Evolutionary conservation across 164 flowering plant genomes (phyloP).

Genomic region (Taxillus chinensis): DNA sequence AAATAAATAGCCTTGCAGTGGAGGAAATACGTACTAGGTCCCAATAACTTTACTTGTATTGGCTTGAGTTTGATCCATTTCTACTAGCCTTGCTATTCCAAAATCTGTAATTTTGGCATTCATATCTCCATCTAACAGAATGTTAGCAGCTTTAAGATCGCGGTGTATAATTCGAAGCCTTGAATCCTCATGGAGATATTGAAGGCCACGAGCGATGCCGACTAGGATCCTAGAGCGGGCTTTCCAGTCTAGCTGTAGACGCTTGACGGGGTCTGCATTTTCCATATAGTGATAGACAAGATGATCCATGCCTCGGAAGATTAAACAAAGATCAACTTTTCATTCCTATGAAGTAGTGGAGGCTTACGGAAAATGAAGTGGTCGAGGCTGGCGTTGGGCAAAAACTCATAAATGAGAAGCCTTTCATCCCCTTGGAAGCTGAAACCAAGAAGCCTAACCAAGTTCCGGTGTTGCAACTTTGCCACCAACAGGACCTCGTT

Average conservation of each 20-base stretch:
- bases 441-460: conserved; percentile 16
- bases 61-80: conserved; percentile 11
- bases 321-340: not conserved
- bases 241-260: conserved; percentile 15
- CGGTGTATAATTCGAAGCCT: conserved; percentile 35
- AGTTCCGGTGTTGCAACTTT: conserved; percentile 17
- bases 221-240: conserved; percentile 23
- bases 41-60: conserved; percentile 16
- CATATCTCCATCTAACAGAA: conserved; percentile 27
- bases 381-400: conserved; percentile 16
- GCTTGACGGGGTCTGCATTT: conserved; percentile 10
- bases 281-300: not conserved
- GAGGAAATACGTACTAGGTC: conserved; percentile 17
- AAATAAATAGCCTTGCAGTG: not conserved
- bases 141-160: conserved; percentile 37
- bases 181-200: conserved; percentile 48
- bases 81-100: conserved; percentile 25
- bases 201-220: conserved; percentile 40
- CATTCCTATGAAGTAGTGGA: not conserved
- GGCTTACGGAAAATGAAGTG: conserved; percentile 15
- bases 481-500: conserved; percentile 19
- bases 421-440: conserved; percentile 14
- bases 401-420: conserved; percentile 20
- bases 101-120: conserved; percentile 28
- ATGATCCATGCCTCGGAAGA: no score